A percentile compares a stretch with the other conserved stretches of the same genome.
Conservation (phyloP, 495 filamentous ascomycete genomes). For the Tuber calosporum region DNA sequence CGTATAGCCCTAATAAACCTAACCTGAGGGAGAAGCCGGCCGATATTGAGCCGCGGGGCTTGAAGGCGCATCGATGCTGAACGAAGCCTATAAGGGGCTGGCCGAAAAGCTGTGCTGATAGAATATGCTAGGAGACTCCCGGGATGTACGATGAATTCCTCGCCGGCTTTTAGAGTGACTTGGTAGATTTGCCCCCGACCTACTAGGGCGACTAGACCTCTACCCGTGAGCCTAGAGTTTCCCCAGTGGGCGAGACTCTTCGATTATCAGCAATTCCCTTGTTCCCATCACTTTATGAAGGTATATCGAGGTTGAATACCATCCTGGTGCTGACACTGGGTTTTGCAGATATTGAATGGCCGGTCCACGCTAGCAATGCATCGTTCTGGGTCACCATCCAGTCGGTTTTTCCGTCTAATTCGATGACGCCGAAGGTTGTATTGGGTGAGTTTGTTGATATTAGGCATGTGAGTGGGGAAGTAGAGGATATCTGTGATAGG, state of each 20-base stretch:
- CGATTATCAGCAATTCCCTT: slow-evolving; percentile 44
- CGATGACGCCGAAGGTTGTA: slow-evolving; percentile 76
- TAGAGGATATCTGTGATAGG: slow-evolving; percentile 59
- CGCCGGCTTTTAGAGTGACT: slow-evolving; percentile 64
- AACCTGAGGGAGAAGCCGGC: slow-evolving; percentile 50
- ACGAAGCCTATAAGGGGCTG: slow-evolving; percentile 76
- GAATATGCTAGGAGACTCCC: slow-evolving; percentile 87
- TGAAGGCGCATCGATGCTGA: slow-evolving; percentile 70
- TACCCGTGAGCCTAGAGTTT: slow-evolving; percentile 73
- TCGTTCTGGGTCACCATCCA: slow-evolving; percentile 86
- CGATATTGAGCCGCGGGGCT: slow-evolving; percentile 55
- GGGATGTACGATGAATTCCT: slow-evolving; percentile 79
- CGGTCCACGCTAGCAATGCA: slow-evolving; percentile 92
- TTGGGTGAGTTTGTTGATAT: slow-evolving; percentile 76
- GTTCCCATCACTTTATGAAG: neutral
- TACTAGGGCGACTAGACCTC: slow-evolving; percentile 75
- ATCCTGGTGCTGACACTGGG: slow-evolving; percentile 68
- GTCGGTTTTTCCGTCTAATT: slow-evolving; percentile 89
- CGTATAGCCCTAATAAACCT: slow-evolving; percentile 66
- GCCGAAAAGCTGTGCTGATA: slow-evolving; percentile 54
- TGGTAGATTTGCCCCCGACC: slow-evolving; percentile 83
- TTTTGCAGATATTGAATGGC: slow-evolving; percentile 66
- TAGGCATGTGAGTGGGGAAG: slow-evolving; percentile 74
- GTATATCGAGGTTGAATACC: slow-evolving; percentile 45
- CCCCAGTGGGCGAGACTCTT: slow-evolving; percentile 84